Base-by-base conservation (phyloP, 208 protist species). In the Kentomonas sorsogonicus region DNA sequence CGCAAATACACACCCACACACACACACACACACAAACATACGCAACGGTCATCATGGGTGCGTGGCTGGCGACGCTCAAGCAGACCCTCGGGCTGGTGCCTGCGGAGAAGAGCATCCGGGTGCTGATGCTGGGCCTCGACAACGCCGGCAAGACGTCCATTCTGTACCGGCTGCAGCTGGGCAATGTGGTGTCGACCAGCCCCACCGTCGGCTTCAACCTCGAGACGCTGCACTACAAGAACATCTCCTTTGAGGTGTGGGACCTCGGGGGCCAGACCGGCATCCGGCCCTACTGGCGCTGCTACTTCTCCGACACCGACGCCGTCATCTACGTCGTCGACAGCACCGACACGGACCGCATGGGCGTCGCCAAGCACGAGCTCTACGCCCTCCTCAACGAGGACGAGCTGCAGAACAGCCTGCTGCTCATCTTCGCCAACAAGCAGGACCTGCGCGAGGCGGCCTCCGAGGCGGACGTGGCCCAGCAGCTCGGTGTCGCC, bases 171-270 rank as follows among this genome's bases (percentile, higher is more conserved):
- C 64, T 99, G 30, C 98, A 99, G 58, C 73, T 99, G 6, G 96
- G 94, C n/a, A 89, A 98, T 79, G 84, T 97, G 15, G 95, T 98
- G 25, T 96, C 94, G 0, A 99, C 97, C 4, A 96, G 98, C 9
- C 97, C 97, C 0, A 99, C 98, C 0, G 97, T 99, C 23, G 93
- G 97, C 9, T 97, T 99, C 73, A 98, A 99, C 79, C 79, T 99
- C 23, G 97, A 99, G 47, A 95, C 82, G 3, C 70, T 99, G 23
- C 66, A 98, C 61, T 99, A 98, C 82, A 99, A 99, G 71, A 98
- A 98, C 48, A 91, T 99, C 64, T 96, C 82, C 27, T 99, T 99
- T 63, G 97, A 96, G 50, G 92, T 99, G 50, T 99, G 98, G 97
- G 98, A 99, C 70, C 91, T 99, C 11, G 87, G 89, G 22, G 97